Evolutionary conservation across 2,329 filamentous ascomycete species (phyloP).

Genomic region (Hymenoscyphus occultus): DNA sequence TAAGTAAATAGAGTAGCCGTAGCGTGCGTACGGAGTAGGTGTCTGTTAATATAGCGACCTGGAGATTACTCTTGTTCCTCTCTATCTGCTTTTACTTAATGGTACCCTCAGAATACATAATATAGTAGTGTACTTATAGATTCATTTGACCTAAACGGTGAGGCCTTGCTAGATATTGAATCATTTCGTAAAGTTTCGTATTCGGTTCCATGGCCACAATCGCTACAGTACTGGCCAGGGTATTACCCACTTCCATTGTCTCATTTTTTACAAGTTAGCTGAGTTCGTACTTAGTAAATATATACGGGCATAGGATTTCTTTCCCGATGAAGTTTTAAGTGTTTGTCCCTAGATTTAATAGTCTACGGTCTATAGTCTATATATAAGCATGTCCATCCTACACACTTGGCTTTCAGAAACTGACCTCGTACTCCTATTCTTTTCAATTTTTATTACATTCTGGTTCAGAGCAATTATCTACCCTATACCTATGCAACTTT

Average conservation of each 20-base stretch:
- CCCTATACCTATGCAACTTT: slow-evolving; percentile 4
- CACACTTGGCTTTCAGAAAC: slow-evolving; percentile 7
- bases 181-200: no score
- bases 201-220: no score
- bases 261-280: background rate
- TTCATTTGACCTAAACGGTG: no score
- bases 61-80: background rate
- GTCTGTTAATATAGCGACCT: background rate
- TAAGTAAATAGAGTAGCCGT: no score
- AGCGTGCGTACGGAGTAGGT: no score
- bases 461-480: slow-evolving; percentile 7
- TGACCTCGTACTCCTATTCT: slow-evolving; percentile 7
- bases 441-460: slow-evolving; percentile 6
- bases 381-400: no score
- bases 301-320: background rate
- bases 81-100: background rate
- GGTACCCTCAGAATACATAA: background rate
- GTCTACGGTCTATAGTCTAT: no score
- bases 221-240: no score
- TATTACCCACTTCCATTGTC: no score
- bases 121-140: background rate
- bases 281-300: background rate
- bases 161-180: no score
- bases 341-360: background rate
- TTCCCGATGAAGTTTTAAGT: background rate